Conservation (phyloP, 176 grass and related monocot genomes). For the Metroxylon sagu region DNA sequence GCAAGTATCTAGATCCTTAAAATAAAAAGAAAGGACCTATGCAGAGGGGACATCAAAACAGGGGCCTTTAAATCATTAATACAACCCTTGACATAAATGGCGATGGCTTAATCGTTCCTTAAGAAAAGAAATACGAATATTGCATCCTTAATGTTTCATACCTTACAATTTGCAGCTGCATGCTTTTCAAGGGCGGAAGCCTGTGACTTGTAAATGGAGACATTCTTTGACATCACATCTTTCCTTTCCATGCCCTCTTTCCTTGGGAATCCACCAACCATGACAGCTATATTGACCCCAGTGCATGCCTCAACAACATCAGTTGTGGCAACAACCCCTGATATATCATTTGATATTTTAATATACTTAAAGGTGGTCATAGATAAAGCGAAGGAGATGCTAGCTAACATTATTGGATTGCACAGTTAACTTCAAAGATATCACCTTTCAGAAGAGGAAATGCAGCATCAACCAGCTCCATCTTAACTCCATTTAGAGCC, state of each 20-base stretch:
- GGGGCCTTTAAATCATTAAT: too few species aligned
- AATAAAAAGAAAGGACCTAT: too few species aligned
- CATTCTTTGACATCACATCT: conserved; percentile 98
- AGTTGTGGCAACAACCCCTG: conserved; percentile 90
- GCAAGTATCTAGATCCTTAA: too few species aligned
- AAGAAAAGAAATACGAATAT: neutral
- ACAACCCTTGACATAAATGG: too few species aligned
- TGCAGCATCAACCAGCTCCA: conserved; percentile 95
- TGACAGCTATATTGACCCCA: conserved; percentile 84
- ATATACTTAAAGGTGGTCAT: neutral
- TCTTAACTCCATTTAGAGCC: conserved; percentile 86
- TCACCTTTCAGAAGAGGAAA: conserved; percentile 94
- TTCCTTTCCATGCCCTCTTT: conserved; percentile 99
- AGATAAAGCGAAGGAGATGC: neutral
- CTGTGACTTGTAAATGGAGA: conserved; percentile 97
- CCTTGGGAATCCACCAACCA: conserved; percentile 98
- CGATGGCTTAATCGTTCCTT: too few species aligned
- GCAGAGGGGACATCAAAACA: too few species aligned
- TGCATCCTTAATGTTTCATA: conserved; percentile 6
- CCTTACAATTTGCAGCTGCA: conserved; percentile 91
- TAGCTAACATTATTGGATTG: too few species aligned
- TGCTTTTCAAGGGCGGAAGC: conserved; percentile 82
- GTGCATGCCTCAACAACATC: conserved; percentile 91
- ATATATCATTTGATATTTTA: conserved; percentile 21
- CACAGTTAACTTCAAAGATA: too few species aligned